Base-by-base conservation (phyloP, 2,329 filamentous ascomycete species). In the Verticillium dahliae region DNA sequence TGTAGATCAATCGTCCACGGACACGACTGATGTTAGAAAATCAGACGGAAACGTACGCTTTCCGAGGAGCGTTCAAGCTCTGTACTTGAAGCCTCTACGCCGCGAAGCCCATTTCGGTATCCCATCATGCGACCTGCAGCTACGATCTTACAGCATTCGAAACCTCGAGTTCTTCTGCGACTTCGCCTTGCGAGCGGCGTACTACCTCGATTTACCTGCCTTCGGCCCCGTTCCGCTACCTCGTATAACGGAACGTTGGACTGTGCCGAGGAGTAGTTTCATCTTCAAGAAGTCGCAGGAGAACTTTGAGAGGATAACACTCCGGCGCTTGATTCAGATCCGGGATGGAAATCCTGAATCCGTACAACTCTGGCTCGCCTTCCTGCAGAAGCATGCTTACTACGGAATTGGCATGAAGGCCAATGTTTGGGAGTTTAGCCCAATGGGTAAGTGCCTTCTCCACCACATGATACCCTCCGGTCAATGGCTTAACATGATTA, bases 331-430 rank as follows among this genome's bases (percentile, higher is more conserved):
- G 69, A 92, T 99, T 59, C 92, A 97, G 76, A 95, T 99, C 71
- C 89, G 91, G 67, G 95, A 98, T 71, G 95, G 92, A 0, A 84
- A 97, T 70, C 88, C 92, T 0, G 91, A 97, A 73, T 89, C 87
- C 1, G 92, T 99, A 39, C 90, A 96, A 75, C 76, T 93, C 34
- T 99, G 95, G 95, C 79, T 99, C 62, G 92, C 92, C 0, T 98
- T 96, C 72, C 75, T 99, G 71, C 86, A 90, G 71, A 96, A 96
- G 77, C 90, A 97, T 72, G 91, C 92, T 52, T 96, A 95, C 73
- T 91, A 96, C 68, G 95, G 95, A n/a, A 89, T 98, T 50, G 95
- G 95, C 69, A 96, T 99, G 92, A 99, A 99, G 83, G 95, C 95
- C 60, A 97, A 99, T 73, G 85, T 98, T 58, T 99, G 90, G 87